These are phyloP conservation scores for Coprinellus micaceus DNA, from an alignment of 768 basidiomycete species.

Conservation along the genomic window DNA sequence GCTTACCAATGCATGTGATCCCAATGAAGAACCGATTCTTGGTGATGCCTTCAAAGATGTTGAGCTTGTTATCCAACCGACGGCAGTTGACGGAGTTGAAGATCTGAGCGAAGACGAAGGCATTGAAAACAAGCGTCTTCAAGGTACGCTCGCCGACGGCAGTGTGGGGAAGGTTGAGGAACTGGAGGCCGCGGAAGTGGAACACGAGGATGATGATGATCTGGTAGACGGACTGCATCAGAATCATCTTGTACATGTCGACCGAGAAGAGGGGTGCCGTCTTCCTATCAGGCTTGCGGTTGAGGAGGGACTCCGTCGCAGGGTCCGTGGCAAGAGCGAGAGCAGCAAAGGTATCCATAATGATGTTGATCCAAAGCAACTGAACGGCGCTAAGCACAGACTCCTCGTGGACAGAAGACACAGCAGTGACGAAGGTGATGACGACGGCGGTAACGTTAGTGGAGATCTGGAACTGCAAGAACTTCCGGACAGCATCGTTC, in stretches of 20 bases:
- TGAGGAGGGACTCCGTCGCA: slow-evolving; percentile 71
- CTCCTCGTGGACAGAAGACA: slow-evolving; percentile 68
- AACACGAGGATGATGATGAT: slow-evolving; percentile 79
- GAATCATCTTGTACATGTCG: slow-evolving; percentile 96
- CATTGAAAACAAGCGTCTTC: slow-evolving; percentile 91
- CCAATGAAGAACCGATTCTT: slow-evolving; percentile 80
- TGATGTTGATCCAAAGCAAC: slow-evolving; percentile 97
- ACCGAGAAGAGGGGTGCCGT: slow-evolving; percentile 84
- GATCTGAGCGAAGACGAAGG: slow-evolving; percentile 98
- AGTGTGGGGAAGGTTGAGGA: slow-evolving; percentile 55
- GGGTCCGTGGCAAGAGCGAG: slow-evolving; percentile 97
- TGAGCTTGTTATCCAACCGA: slow-evolving; percentile 78
- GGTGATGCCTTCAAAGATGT: slow-evolving; percentile 81
- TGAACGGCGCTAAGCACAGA: slow-evolving; percentile 96
- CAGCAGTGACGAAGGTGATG: slow-evolving; percentile 88
- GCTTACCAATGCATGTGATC: slow-evolving; percentile 81
- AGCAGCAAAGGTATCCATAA: slow-evolving; percentile 98
- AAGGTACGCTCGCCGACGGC: slow-evolving; percentile 45
- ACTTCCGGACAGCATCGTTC: slow-evolving; percentile 96
- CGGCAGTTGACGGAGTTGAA: slow-evolving; percentile 94
- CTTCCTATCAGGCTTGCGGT: slow-evolving; percentile 90
- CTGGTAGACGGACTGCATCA: slow-evolving; percentile 87
- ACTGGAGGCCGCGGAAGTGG: slow-evolving; percentile 76
- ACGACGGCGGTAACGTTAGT: slow-evolving; percentile 95
- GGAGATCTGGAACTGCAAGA: slow-evolving; percentile 92